A percentile compares a stretch with the other conserved stretches of the same genome.
Evolutionary conservation across 2,329 filamentous ascomycete genomes (phyloP).

Genomic region (Sporothrix mexicana): DNA sequence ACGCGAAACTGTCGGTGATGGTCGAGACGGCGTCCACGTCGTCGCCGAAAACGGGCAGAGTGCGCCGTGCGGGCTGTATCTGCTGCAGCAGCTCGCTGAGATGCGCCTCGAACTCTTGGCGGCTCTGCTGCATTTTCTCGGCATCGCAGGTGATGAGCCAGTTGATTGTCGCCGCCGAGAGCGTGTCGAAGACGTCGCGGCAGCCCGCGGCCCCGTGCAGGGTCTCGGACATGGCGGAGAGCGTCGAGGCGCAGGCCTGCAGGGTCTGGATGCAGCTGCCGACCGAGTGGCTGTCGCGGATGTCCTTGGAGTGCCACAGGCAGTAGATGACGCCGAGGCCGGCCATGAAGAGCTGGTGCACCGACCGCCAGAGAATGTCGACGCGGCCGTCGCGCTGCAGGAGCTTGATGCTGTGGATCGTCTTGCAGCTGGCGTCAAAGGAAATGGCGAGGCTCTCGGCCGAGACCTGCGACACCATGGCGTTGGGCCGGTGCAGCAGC

Average conservation of each 20-base stretch:
- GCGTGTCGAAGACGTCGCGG: neutral
- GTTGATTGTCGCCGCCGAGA: neutral
- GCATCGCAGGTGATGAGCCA: neutral
- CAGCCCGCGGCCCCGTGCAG: neutral
- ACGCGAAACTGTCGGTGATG: neutral
- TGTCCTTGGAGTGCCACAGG: neutral
- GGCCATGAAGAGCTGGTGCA: constrained; percentile 8
- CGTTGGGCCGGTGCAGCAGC: neutral
- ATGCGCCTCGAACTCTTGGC: neutral
- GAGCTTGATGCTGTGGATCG: neutral
- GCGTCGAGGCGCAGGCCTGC: neutral
- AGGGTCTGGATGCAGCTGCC: neutral
- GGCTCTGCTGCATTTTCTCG: neutral
- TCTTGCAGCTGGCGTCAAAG: constrained; percentile 10
- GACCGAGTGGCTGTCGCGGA: neutral
- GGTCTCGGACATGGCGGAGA: neutral
- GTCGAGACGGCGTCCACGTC: neutral
- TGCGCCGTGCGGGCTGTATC: neutral
- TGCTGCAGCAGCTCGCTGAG: neutral
- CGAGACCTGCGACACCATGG: neutral
- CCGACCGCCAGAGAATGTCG: neutral
- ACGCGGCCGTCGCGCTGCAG: neutral
- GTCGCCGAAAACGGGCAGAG: neutral
- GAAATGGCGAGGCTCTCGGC: neutral
- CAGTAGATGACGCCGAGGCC: neutral